These are phyloP conservation scores for Penicillium diatomitis DNA, from an alignment of 495 filamentous ascomycete species.

Conservation along the genomic window DNA sequence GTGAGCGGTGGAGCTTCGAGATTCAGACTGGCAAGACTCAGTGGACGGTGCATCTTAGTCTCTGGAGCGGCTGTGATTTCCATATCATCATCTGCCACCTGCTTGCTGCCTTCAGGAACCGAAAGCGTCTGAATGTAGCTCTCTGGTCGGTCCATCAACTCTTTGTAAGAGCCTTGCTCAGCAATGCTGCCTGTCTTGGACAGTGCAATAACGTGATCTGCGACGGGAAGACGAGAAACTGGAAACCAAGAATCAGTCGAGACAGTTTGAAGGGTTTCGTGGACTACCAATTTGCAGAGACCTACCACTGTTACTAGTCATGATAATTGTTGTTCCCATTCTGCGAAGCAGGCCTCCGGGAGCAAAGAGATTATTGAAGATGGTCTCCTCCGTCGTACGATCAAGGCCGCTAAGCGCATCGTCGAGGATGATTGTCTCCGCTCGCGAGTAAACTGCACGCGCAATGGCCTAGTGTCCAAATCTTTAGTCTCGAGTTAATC, in stretches of 20 bases:
- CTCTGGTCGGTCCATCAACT: constrained; percentile 1
- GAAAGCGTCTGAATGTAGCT: constrained; percentile 3
- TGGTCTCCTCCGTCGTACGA: not conserved
- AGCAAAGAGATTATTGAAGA: constrained; percentile 6
- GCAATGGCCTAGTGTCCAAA: constrained; percentile 11
- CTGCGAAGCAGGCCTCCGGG: constrained; percentile 4
- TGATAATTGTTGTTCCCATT: constrained; percentile 5
- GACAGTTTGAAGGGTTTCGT: too few species aligned
- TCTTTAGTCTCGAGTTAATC: not conserved
- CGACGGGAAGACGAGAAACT: constrained; percentile 9
- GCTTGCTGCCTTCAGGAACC: not conserved
- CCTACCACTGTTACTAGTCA: constrained; percentile 1
- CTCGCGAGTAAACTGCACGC: constrained; percentile 13
- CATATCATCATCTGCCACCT: not conserved
- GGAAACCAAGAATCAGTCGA: not conserved
- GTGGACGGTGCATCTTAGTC: not conserved
- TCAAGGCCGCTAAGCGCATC: constrained; percentile 30
- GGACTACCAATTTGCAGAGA: not conserved
- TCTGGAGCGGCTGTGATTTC: constrained; percentile 1
- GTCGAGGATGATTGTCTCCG: constrained; percentile 25
- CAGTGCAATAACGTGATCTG: constrained; percentile 10
- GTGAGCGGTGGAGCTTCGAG: not conserved
- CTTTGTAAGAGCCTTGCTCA: constrained; percentile 6
- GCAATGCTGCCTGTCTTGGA: constrained; percentile 5
- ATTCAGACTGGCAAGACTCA: not conserved